Base-by-base conservation (phyloP, 192 early-diverging fungal genomes). In the Fimicolochytrium jonesii region DNA sequence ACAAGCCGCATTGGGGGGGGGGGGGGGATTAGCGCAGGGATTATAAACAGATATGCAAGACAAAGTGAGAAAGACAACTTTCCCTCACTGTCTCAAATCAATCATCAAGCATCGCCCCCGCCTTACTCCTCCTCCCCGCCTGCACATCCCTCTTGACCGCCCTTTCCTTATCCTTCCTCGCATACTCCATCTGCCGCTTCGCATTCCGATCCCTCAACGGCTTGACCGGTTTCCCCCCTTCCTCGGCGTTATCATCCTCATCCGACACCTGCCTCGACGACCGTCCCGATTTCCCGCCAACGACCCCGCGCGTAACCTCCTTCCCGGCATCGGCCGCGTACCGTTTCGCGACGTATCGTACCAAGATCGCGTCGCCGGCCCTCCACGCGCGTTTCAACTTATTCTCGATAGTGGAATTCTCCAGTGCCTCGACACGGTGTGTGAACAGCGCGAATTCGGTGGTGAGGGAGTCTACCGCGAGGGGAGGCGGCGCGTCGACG, bases 121-220 rank as follows among this genome's bases (percentile, higher is more conserved):
- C 65, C 66, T 77, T 77, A 20, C 45, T 49, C 35, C 61, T 73
- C 49, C 75, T 7, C 11, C 75, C 75, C 1, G 56, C 68, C 33
- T 61, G 53, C 15, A 72, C 51, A 36, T 59, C 69, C 15, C 50
- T 56, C 47, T 73, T 77, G 18, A 73, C 65, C 10, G 43, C 47
- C 42, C 69, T 68, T 48, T 77, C 75, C 58, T 77, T 77, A 26
- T 68, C 68, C 48, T 73, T 67, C 9, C 75, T 18, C 2, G 69
- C 75, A 42, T 59, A 65, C 17, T 54, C 37, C 1, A 61, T 62
- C 33, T 71, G 50, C 35, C 39, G 33, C 53, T 67, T 69, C 18
- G 36, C 23, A 26, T 56, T 65, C 44, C 31, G 36, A 41, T 57
- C 43, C 36, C 43, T 32, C 10, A 64, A 17, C 10, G 47, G 28